phyloP scores from a whole-genome alignment of 1,284 basidiomycete species.

The Puccinia sorghi region DNA sequence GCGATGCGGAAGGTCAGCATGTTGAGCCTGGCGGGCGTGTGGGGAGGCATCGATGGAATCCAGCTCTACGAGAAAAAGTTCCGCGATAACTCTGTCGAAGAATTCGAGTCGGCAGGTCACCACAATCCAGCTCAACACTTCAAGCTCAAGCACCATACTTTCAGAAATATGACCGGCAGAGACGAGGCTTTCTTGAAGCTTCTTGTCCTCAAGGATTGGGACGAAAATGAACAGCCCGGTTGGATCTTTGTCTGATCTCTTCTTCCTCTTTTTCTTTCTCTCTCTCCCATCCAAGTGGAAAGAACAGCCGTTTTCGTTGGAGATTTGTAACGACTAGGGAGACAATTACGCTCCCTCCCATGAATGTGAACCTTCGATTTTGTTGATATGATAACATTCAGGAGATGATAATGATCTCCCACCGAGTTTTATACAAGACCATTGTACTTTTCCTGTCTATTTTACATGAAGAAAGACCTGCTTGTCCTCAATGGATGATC shows the following conservation, averaged over 20 bases:
- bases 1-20: constrained; percentile 33
- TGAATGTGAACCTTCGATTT: too few relatives aligned
- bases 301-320: too few relatives aligned
- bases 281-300: too few relatives aligned
- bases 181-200: constrained; percentile 42
- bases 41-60: constrained; percentile 47
- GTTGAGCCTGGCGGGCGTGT: constrained; percentile 35
- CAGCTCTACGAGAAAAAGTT: constrained; percentile 18
- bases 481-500: too few relatives aligned
- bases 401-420: too few relatives aligned
- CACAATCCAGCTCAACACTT: not conserved
- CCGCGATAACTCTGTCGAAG: not conserved
- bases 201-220: constrained; percentile 38
- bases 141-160: constrained; percentile 26
- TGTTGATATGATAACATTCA: too few relatives aligned
- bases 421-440: too few relatives aligned
- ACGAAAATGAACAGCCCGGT: constrained; percentile 34
- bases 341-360: too few relatives aligned
- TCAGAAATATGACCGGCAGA: constrained; percentile 25
- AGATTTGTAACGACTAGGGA: too few relatives aligned
- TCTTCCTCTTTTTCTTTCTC: not conserved
- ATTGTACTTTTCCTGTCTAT: too few relatives aligned
- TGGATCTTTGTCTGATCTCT: constrained; percentile 37
- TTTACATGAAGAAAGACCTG: too few relatives aligned
- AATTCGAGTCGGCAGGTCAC: not conserved